Evolutionary conservation across 2,329 filamentous ascomycete species (phyloP), one percentile per base, ranked within the genome.

Genomic region (Coniella vitis): DNA sequence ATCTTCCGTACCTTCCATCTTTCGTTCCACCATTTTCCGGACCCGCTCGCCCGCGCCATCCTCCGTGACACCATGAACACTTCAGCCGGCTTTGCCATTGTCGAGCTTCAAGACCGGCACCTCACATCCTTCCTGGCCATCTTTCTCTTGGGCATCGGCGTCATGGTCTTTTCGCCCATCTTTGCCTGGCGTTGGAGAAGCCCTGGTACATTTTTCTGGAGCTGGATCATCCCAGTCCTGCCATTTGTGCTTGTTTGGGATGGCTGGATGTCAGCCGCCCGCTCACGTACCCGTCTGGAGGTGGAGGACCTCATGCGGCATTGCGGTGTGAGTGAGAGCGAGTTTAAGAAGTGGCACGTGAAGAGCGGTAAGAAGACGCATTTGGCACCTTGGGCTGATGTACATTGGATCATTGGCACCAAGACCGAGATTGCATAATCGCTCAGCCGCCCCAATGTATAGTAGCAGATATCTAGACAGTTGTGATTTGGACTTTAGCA

Each of bases 1-100:
- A 75, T 86, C 19, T 84, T 88, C 60, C 72, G 86, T 4, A 66
- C 89, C 43, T 90, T 86, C 63, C 86, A 84, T 61, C 70, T 88
- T 2, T 78, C 84, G 1, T 90, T 90, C 59, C 86, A 90, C 64
- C 86, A 90, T 66, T 90, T 90, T 56, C 75, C 81, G 53, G 82
- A 89, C 58, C 65, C 67, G 4, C 64, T 81, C 16, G 86, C 83
- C 1, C 66, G 62, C 21, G 70, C 72, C 8, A 83, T 88, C 25
- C 62, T 90, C 29, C 70, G 70, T 45, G 81, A 85, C 60, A 84
- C 83, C 0, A 63, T 87, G 34, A 71, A 78, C 56, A 86, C 78
- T 0, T 76, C 78, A 45, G 75, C 85, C 53, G 84, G 78, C 0
- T 83, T 88, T 57, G 83, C 75, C 8, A 86, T 90, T 52, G 81